Base-by-base conservation (phyloP, 2,329 filamentous ascomycete species). In the Colletotrichum viniferum region DNA sequence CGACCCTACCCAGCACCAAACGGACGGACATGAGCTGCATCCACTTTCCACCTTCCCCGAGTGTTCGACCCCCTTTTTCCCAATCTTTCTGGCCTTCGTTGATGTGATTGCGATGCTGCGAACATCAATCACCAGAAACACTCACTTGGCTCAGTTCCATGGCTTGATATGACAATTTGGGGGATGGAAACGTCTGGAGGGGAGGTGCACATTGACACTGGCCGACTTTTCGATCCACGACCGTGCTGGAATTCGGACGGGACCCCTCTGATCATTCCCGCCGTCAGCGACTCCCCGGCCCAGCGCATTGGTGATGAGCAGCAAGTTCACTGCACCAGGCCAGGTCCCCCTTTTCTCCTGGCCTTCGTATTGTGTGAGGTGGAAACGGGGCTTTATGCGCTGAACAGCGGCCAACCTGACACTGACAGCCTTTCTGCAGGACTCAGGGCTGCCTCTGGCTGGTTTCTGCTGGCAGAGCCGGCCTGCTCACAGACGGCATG, bases 1-100 rank as follows among this genome's bases (percentile, higher is more conserved):
- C 43, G 6, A 56, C 26, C 55, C 36, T 68, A 24, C 16, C 21
- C 71, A 60, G 24, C 32, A 68, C 70, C 69, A 60, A 74, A 65
- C 34, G 58, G 36, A 55, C 36, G 48, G 61, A 71, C 72, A 71
- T 65, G 72, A 68, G 73, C 73, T 58, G 62, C 69, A 72, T 58
- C 73, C 73, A 72, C 73, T 75, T 75, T 67, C 73, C 73, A 75
- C 56, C 73, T 73, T 75, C 73, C 73, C 73, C 73, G 73, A 75
- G 69, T 38, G 48, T 56, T 62, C 55, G 55, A 16, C 43, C 73
- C 73, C 62, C 61, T 58, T 72, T 73, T 74, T 75, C 48, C 43
- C 38, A 63, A 43, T 34, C 34, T 72, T 74, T 61, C n/a, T 63
- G 55, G 48, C 26, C 38, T 72, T 26, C 24, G 21, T 30, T 73